A percentile compares a stretch with the other conserved stretches of the same genome.
phyloP scores from a whole-genome alignment of 306 rosid genomes.

The Cucurbita argyrosperma region DNA sequence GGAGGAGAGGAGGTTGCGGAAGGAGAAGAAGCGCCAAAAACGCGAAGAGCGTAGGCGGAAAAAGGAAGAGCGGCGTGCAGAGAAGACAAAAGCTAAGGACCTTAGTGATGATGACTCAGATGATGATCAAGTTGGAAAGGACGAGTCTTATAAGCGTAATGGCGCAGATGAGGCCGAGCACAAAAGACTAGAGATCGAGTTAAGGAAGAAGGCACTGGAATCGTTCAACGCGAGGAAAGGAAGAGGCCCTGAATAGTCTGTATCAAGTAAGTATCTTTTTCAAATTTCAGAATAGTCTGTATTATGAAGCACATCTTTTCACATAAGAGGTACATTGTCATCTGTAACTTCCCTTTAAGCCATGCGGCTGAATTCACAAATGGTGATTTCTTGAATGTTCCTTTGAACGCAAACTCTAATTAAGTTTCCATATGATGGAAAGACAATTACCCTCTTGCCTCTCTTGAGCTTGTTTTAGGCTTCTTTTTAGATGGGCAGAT shows the following conservation, averaged over 20 bases:
- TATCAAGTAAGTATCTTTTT: constrained; percentile 4
- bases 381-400: background rate
- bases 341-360: constrained; percentile 4
- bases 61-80: constrained; percentile 66
- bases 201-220: constrained; percentile 91
- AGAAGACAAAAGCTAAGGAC: constrained; percentile 58
- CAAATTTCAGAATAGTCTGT: constrained; percentile 16
- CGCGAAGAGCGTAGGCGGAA: constrained; percentile 66
- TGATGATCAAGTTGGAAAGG: constrained; percentile 26
- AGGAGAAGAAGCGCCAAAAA: constrained; percentile 71
- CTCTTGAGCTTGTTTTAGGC: background rate
- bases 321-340: background rate
- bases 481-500: background rate
- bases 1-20: constrained; percentile 69
- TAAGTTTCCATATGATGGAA: background rate
- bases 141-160: constrained; percentile 33
- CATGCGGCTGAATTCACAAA: background rate
- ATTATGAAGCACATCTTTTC: constrained; percentile 1
- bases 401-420: background rate
- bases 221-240: constrained; percentile 49
- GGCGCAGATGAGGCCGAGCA: constrained; percentile 43
- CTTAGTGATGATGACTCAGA: constrained; percentile 36
- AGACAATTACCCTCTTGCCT: background rate
- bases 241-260: constrained; percentile 16
- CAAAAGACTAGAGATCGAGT: constrained; percentile 73